These are phyloP conservation scores for Escallonia rubra DNA, from an alignment of 129 eudicot genomes.

Conservation along the genomic window DNA sequence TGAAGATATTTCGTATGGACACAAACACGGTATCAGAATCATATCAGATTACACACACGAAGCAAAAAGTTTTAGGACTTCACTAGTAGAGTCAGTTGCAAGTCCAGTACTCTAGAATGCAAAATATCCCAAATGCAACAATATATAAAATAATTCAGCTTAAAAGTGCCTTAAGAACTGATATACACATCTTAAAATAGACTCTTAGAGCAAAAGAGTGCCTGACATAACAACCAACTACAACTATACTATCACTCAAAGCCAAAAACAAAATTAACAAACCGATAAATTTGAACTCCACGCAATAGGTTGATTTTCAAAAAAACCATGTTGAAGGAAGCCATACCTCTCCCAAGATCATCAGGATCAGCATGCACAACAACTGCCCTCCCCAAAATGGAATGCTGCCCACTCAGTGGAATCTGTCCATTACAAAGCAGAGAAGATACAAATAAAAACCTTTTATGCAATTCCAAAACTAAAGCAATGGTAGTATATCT, in stretches of 20 bases:
- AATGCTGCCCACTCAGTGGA: slow-evolving; percentile 72
- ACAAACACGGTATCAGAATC: no score
- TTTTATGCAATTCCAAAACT: neutral
- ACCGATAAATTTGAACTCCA: neutral
- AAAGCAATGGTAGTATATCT: neutral
- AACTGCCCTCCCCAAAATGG: slow-evolving; percentile 95
- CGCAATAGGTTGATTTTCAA: neutral
- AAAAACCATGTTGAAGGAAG: neutral
- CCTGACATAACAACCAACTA: neutral
- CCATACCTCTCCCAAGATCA: slow-evolving; percentile 90
- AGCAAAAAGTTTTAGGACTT: no score
- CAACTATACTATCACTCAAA: neutral
- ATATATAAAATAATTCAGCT: no score
- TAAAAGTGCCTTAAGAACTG: no score
- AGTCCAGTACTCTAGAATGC: no score
- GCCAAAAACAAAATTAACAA: neutral
- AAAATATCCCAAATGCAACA: no score
- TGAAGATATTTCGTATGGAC: no score
- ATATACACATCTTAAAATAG: no score
- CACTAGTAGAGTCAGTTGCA: no score
- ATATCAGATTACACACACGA: no score
- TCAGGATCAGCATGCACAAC: slow-evolving; percentile 98
- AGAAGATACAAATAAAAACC: neutral
- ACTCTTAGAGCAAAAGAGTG: neutral
- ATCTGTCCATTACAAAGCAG: slow-evolving; percentile 38